Evolutionary conservation across 352 stramenopile species (phyloP), one percentile per base, ranked within the genome.

Genomic region (Pythium coloratum): DNA sequence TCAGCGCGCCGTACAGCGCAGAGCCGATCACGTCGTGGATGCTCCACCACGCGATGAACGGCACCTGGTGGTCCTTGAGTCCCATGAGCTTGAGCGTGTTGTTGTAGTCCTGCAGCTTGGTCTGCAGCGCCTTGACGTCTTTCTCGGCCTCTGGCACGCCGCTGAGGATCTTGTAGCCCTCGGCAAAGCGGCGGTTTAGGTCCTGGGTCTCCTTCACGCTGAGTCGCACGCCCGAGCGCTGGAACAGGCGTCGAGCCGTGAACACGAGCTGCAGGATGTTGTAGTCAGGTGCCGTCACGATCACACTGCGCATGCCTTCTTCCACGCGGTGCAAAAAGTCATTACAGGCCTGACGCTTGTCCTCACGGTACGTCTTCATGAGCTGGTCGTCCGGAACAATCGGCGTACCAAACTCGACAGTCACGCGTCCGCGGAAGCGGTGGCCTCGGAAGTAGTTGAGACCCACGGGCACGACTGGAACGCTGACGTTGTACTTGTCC

Each of bases 391-490:
- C 87, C 16, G 97, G 85, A 0, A 77, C 80, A 55, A 98, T 96
- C 2, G 95, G 92, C 14, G 89, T 92, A 0, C 97, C 97, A 76
- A 99, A 99, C 71, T 99, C 97, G 16, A 99, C 96, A 5, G 97
- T 97, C 61, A 96, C 96, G 65, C 97, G 94, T 8, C 95, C 96
- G 57, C 97, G 87, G 83, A 99, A 99, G 56, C 93, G 83, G 70
- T 99, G 96, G 34, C 95, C 95, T 38, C 90, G 86, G 76, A 99
- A 99, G 76, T 99, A 99, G 72, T 98, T 99, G 38, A 99, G 80
- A 8, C 97, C 97, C 46, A 99, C 96, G 6, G 97, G 97, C 33
- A 99, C 94, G 18, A 99, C 98, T 0, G 95, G 95, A 36, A 97
- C 90, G 30, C 94, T 98, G 32, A 99, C 90, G 40, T 97, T 97